phyloP scores from a whole-genome alignment of 2,329 filamentous ascomycete species.

The Mycosphaerella arachidis region DNA sequence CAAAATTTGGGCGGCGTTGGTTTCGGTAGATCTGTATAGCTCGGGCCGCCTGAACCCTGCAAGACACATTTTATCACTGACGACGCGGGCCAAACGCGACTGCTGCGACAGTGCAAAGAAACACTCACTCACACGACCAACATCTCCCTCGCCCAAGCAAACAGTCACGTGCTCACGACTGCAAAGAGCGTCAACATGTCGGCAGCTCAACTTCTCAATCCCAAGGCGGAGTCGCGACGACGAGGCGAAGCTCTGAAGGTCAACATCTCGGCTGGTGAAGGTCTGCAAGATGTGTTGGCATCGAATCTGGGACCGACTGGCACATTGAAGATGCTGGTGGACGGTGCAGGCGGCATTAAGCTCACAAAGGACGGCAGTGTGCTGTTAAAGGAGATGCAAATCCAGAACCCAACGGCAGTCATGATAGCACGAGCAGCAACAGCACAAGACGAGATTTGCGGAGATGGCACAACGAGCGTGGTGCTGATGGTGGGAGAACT shows the following conservation, averaged over 20 bases:
- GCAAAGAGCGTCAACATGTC: slow-evolving; percentile 59
- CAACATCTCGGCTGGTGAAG: slow-evolving; percentile 95
- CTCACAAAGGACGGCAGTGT: slow-evolving; percentile 98
- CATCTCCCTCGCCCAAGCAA: neutral
- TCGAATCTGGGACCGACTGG: slow-evolving; percentile 92
- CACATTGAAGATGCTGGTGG: slow-evolving; percentile 87
- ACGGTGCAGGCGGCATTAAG: slow-evolving; percentile 75
- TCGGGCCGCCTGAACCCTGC: neutral
- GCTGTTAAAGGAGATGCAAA: slow-evolving; percentile 72
- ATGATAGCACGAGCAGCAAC: slow-evolving; percentile 80
- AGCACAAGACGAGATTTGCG: slow-evolving; percentile 96
- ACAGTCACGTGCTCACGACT: neutral
- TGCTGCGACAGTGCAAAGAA: neutral
- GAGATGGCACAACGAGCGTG: slow-evolving; percentile 95
- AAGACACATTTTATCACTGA: neutral
- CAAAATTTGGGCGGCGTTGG: slow-evolving; percentile 1
- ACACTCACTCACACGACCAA: slow-evolving; percentile 3
- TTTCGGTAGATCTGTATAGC: no score
- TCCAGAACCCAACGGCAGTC: slow-evolving; percentile 94
- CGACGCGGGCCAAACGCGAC: slow-evolving; percentile 6
- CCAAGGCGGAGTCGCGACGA: slow-evolving; percentile 96
- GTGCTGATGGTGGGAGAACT: slow-evolving; percentile 94
- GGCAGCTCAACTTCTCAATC: slow-evolving; percentile 95
- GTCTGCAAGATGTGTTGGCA: slow-evolving; percentile 71
- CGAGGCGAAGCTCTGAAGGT: slow-evolving; percentile 94